phyloP scores from a whole-genome alignment of 441 rosid species.

The Isatis lusitanica region DNA sequence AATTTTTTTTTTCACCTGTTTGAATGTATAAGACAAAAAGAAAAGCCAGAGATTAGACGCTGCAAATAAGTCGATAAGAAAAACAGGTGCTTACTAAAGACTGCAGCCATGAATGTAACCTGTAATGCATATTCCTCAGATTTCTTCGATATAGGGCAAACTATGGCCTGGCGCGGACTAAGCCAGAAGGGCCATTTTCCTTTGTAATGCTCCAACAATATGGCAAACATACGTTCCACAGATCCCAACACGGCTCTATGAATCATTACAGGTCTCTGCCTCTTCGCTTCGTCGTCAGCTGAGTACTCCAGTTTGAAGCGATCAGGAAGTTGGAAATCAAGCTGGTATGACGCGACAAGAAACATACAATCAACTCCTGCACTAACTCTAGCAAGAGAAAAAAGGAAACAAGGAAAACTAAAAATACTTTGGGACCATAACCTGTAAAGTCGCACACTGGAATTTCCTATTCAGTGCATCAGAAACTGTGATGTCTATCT shows the following conservation, averaged over 20 bases:
- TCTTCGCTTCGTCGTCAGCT: conserved; percentile 88
- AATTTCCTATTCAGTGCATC: conserved; percentile 92
- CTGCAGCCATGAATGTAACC: conserved; percentile 46
- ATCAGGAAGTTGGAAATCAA: conserved; percentile 95
- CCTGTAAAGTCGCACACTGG: conserved; percentile 98
- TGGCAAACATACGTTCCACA: conserved; percentile 96
- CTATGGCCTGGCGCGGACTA: conserved; percentile 98
- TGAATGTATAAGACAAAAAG: conserved; percentile 6
- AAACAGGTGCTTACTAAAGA: background rate
- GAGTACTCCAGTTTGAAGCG: conserved; percentile 85
- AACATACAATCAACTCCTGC: conserved; percentile 6
- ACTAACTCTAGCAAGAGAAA: background rate
- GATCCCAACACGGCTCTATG: conserved; percentile 98
- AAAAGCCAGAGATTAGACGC: background rate
- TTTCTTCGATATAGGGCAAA: conserved; percentile 94
- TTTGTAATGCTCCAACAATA: conserved; percentile 93
- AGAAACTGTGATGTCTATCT: conserved; percentile 96
- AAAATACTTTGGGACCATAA: conserved; percentile 19
- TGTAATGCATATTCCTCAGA: conserved; percentile 68
- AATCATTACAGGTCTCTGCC: conserved; percentile 87
- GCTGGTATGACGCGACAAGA: conserved; percentile 50
- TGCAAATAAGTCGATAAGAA: background rate
- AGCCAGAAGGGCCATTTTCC: conserved; percentile 99
- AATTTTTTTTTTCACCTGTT: conserved; percentile 65
- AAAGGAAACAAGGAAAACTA: background rate